Evolutionary conservation across 2,329 filamentous ascomycete species (phyloP).

Genomic region (Talaromyces sp.): DNA sequence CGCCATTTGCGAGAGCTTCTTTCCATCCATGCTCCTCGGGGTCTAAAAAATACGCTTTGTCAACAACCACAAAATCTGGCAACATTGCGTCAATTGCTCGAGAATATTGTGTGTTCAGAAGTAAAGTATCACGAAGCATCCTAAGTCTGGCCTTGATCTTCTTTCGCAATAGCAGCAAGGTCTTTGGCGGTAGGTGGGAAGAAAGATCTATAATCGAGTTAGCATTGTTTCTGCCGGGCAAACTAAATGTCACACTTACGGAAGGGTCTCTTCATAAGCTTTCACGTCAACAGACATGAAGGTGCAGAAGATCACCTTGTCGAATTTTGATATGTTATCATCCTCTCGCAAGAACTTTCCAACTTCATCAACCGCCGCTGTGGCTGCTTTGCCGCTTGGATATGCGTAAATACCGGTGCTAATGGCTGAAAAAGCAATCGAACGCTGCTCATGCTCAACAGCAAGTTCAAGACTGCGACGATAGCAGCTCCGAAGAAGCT

Average conservation of each 20-base stretch:
- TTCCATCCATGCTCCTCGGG: slow-evolving; percentile 38
- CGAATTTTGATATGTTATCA: slow-evolving; percentile 45
- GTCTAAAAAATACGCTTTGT: background rate
- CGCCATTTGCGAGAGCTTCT: slow-evolving; percentile 27
- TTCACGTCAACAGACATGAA: slow-evolving; percentile 72
- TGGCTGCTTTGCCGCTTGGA: slow-evolving; percentile 66
- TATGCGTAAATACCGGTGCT: slow-evolving; percentile 91
- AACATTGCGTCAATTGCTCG: slow-evolving; percentile 15
- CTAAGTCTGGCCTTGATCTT: slow-evolving; percentile 42
- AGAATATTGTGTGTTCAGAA: slow-evolving; percentile 30
- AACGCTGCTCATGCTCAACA: slow-evolving; percentile 58
- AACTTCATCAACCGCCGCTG: slow-evolving; percentile 61
- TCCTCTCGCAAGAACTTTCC: slow-evolving; percentile 48
- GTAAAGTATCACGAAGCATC: slow-evolving; percentile 39
- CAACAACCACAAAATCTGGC: slow-evolving; percentile 7
- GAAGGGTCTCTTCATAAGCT: slow-evolving; percentile 65
- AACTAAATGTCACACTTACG: slow-evolving; percentile 54
- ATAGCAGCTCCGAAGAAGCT: slow-evolving; percentile 62
- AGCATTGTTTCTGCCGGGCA: background rate
- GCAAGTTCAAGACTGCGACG: slow-evolving; percentile 66
- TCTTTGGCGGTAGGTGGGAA: slow-evolving; percentile 43
- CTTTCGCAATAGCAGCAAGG: slow-evolving; percentile 19
- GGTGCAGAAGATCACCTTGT: slow-evolving; percentile 77
- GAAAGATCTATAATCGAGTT: slow-evolving; percentile 31
- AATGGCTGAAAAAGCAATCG: slow-evolving; percentile 75